These are phyloP conservation scores for Solidago caesia DNA, from an alignment of 129 eudicot species.

Conservation along the genomic window DNA sequence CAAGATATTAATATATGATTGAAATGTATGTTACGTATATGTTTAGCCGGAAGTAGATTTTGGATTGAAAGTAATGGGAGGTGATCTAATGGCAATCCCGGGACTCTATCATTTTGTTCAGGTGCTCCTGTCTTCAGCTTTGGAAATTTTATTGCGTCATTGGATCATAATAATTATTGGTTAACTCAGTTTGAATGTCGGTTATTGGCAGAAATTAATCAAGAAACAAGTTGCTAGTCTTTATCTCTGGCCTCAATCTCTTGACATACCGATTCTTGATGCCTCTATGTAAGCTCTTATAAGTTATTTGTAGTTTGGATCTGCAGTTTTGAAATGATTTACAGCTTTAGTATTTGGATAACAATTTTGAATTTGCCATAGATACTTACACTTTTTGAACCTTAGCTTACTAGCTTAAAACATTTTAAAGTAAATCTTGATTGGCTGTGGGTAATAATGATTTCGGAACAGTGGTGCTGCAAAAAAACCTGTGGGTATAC, in stretches of 20 bases:
- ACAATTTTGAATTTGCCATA: not conserved
- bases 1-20: constrained; percentile 6
- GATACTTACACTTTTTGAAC: not conserved
- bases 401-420: not conserved
- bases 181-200: constrained; percentile 25
- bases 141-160: not conserved
- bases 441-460: constrained; percentile 16
- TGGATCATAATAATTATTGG: constrained; percentile 5
- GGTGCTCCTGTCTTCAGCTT: constrained; percentile 33
- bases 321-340: not conserved
- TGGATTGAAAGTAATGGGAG: constrained; percentile 62
- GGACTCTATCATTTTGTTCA: constrained; percentile 60
- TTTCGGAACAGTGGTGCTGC: constrained; percentile 43
- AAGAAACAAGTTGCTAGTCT: constrained; percentile 56
- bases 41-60: constrained; percentile 71
- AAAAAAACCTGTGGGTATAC: constrained; percentile 61
- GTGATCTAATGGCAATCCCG: constrained; percentile 77
- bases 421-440: not conserved
- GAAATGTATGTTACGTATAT: not conserved
- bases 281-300: constrained; percentile 49
- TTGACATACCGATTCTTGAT: constrained; percentile 66
- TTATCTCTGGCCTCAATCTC: constrained; percentile 64
- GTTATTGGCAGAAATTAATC: constrained; percentile 48
- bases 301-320: constrained; percentile 8
- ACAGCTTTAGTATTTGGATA: too few species aligned